These are phyloP conservation scores for Erodium chrysanthum DNA, from an alignment of 441 rosid species.

Conservation along the genomic window DNA sequence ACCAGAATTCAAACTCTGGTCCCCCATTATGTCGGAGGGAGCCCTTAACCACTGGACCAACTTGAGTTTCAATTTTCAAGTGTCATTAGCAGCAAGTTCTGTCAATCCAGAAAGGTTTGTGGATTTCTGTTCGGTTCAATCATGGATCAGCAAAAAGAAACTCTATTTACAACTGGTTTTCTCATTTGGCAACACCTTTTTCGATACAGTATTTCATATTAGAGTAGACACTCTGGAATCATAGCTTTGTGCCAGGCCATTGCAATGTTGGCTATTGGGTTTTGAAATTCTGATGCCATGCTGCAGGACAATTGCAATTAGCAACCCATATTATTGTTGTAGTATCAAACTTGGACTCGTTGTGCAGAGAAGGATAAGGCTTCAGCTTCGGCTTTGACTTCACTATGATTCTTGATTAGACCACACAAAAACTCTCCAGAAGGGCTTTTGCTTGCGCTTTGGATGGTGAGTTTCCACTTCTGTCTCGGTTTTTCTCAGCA, in stretches of 20 bases:
- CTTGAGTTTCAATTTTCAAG: too few relatives aligned
- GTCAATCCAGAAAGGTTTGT: too few relatives aligned
- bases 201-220: constrained; percentile 4
- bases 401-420: constrained; percentile 22
- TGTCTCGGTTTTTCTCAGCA: constrained; percentile 39
- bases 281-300: constrained; percentile 15
- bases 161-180: too few relatives aligned
- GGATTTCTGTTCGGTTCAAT: too few relatives aligned
- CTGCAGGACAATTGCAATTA: constrained; percentile 5
- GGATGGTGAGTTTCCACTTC: constrained; percentile 24
- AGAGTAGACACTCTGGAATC: not conserved
- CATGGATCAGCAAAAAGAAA: too few relatives aligned
- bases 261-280: constrained; percentile 24
- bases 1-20: too few relatives aligned
- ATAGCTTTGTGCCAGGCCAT: constrained; percentile 13
- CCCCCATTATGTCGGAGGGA: too few relatives aligned
- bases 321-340: constrained; percentile 11
- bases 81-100: too few relatives aligned
- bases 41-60: too few relatives aligned
- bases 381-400: constrained; percentile 15
- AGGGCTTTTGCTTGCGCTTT: constrained; percentile 35
- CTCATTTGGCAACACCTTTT: not conserved
- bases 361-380: constrained; percentile 21
- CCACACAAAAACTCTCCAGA: constrained; percentile 43
- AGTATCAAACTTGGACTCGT: not conserved